These are phyloP conservation scores for Lentinula detonsa DNA, from an alignment of 768 basidiomycete genomes.

Conservation along the genomic window DNA sequence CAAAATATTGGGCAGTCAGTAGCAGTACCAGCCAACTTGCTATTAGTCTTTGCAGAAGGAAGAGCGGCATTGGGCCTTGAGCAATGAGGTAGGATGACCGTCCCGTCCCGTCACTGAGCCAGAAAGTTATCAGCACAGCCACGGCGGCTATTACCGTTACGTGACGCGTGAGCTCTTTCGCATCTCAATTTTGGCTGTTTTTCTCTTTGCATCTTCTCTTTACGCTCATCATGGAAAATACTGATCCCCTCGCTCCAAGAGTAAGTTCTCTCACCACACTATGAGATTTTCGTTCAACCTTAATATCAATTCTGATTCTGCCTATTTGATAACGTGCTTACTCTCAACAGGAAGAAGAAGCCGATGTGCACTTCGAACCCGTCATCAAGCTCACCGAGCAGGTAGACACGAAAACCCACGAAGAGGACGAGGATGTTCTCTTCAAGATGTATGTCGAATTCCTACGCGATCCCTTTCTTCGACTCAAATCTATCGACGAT, in stretches of 20 bases:
- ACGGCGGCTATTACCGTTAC: slow-evolving; percentile 3
- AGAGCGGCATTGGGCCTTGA: not conserved
- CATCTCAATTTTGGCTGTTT: slow-evolving; percentile 6
- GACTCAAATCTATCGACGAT: slow-evolving; percentile 9
- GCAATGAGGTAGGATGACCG: not conserved
- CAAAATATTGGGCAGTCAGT: slow-evolving; percentile 18
- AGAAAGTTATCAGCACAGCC: not conserved
- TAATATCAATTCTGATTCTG: slow-evolving; percentile 8
- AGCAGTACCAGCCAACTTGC: not conserved
- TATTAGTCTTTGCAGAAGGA: not conserved
- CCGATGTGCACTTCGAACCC: slow-evolving; percentile 91
- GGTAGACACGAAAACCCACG: slow-evolving; percentile 90
- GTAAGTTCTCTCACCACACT: slow-evolving; percentile 33
- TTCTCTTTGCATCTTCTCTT: not conserved
- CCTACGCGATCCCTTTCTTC: slow-evolving; percentile 16
- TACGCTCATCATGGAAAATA: slow-evolving; percentile 41
- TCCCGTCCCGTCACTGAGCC: too few species aligned
- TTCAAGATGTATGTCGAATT: slow-evolving; percentile 85
- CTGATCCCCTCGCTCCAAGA: slow-evolving; percentile 66
- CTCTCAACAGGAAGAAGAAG: slow-evolving; percentile 59
- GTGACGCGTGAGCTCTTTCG: not conserved
- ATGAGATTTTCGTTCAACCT: not conserved
- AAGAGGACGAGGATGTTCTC: slow-evolving; percentile 87
- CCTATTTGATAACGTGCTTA: slow-evolving; percentile 1
- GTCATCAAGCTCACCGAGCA: slow-evolving; percentile 95